These are phyloP conservation scores for Lentinula aciculospora DNA, from an alignment of 768 basidiomycete species.

Conservation along the genomic window DNA sequence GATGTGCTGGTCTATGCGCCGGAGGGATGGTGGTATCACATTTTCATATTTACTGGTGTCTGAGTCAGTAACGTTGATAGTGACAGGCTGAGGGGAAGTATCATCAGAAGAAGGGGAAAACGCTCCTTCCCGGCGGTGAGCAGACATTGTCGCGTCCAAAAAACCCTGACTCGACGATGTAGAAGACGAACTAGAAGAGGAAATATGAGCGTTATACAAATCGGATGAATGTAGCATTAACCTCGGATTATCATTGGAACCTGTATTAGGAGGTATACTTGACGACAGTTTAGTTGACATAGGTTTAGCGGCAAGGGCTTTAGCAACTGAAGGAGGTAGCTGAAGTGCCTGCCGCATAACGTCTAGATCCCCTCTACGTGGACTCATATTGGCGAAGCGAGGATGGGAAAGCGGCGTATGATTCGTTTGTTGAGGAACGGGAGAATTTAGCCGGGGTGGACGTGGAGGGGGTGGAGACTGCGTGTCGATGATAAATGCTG, in stretches of 20 bases:
- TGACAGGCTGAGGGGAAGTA: not conserved
- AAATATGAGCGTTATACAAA: not conserved
- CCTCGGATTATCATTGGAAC: slow-evolving; percentile 1
- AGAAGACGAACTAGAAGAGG: not conserved
- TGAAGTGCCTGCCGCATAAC: slow-evolving; percentile 56
- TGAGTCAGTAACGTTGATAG: not conserved
- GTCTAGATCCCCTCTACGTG: slow-evolving; percentile 43
- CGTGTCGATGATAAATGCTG: slow-evolving; percentile 41
- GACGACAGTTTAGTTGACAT: not conserved
- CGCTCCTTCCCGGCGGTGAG: slow-evolving; percentile 60
- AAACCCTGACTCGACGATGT: not conserved
- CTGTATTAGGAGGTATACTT: not conserved
- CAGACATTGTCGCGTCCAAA: slow-evolving; percentile 8
- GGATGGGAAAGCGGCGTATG: slow-evolving; percentile 13
- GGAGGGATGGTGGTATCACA: slow-evolving; percentile 4
- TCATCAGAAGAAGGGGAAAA: slow-evolving; percentile 43
- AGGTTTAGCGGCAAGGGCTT: slow-evolving; percentile 30
- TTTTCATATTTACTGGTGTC: not conserved
- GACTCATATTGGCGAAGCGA: slow-evolving; percentile 9
- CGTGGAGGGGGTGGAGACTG: slow-evolving; percentile 50
- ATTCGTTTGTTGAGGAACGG: slow-evolving; percentile 20
- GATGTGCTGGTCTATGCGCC: slow-evolving; percentile 1
- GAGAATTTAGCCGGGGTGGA: slow-evolving; percentile 58
- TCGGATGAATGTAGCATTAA: not conserved
- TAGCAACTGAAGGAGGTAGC: slow-evolving; percentile 48